Evolutionary conservation across 495 filamentous ascomycete species (phyloP), one percentile per base, ranked within the genome.

Genomic region (Xylaria curta): DNA sequence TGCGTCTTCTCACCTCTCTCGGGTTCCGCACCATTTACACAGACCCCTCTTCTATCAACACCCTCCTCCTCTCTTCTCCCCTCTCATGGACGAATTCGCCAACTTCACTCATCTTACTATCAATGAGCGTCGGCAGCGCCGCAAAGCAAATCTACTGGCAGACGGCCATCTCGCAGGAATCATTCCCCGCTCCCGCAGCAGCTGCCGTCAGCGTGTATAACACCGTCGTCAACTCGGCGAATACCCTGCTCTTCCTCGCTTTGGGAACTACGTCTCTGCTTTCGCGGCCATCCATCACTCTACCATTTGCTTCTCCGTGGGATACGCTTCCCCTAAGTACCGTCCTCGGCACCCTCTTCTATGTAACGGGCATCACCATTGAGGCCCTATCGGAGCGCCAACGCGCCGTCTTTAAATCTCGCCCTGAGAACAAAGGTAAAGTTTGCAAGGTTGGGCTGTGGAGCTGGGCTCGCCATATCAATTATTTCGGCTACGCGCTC

Each of bases 401-500:
- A 78, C 81, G 87, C 21, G 83, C 80, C 71, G 51, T 54, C 1
- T 90, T 90, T 81, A 90, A 90, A 77, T 71, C 78, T 24, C 78
- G 83, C 28, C 78, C 82, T 8, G 80, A 79, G 71, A 89, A 90
- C 76, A 78, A 83, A 66, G 88, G 87, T 24, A 87, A 86, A 79
- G 78, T 85, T 2, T 89, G 84, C 71, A 82, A 79, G 33, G 82
- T 78, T 1, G 89, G 89, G 1, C 73, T 89, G 38, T 90, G 85
- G 81, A 71, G 75, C 3, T 73, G 84, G 73, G 85, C 87, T 5
- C 83, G 87, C n/a, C 88, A 91, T 68, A 81, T 87, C 75, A 90
- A 91, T 58, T 91, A 90, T 72, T 83, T 83, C 31, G 87, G 79
- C 15, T 90, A 88, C 73, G 84, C 86, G 1, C 40, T 90, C 3